Evolutionary conservation across 768 basidiomycete genomes (phyloP), one percentile per base, ranked within the genome.

Genomic region (Rhizopogon vesiculosus): DNA sequence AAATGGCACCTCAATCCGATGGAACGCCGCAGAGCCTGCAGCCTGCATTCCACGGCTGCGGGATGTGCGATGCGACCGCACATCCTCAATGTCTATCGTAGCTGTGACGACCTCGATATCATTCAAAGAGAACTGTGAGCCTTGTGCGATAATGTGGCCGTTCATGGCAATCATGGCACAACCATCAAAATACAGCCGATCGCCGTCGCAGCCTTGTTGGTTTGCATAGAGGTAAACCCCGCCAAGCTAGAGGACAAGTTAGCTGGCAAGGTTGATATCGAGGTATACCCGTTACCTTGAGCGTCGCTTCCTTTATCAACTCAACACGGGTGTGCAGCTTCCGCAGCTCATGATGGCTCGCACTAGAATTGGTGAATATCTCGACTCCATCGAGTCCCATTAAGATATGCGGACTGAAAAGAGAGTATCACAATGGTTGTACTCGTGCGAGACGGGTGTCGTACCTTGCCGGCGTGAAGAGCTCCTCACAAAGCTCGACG

Each of bases 301-400:
- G 75, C 1, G 96, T 99, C 1, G 97, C 97, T 66, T 98, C 97
- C 65, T 91, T 94, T 73, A 99, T 98, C 10, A 99, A 77, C 58
- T 99, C 94, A 1, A 98, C 83, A 7, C 97, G 85, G 7, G 83
- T 85, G 65, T 93, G 84, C 25, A 99, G 80, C 71, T 99, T 99
- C n/a, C 97, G 86, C 25, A 99, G 84, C 67, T 98, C 97, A 65
- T 99, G 97, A 67, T 99, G 97, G 69, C 93, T 96, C 5, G 94
- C 97, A 60, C 92, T 95, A 1, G 97, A 98, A 72, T 99, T 99
- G 8, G 96, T 98, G 68, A 98, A 98, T 49, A 99, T 97, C 71
- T 99, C 97, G 7, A 98, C 96, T 5, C 97, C 97, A 64, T 99
- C 96, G 8, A 99, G 82, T 7, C 96, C 97, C 97, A 98, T 98